Evolutionary conservation across 495 filamentous ascomycete genomes (phyloP).

Genomic region (Penicillium bovifimosum): DNA sequence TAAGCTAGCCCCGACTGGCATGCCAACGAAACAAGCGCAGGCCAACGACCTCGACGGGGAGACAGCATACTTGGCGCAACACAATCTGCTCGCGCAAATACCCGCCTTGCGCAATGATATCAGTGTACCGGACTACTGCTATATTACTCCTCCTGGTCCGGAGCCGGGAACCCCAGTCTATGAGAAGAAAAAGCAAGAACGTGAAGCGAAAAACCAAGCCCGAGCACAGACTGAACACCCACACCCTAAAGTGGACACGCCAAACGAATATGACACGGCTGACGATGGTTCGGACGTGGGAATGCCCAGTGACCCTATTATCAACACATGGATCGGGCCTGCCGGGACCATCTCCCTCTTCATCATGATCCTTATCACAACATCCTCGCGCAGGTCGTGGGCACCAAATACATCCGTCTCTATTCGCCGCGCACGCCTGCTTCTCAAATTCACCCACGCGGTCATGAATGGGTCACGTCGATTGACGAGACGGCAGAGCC

Average conservation of each 20-base stretch:
- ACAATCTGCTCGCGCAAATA: conserved; percentile 80
- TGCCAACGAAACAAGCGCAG: not conserved
- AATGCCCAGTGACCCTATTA: conserved; percentile 34
- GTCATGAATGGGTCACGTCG: conserved; percentile 52
- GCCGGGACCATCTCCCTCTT: conserved; percentile 82
- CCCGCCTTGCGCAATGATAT: conserved; percentile 74
- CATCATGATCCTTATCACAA: conserved; percentile 96
- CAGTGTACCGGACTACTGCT: conserved; percentile 78
- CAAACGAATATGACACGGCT: conserved; percentile 28
- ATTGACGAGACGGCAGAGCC: conserved; percentile 13
- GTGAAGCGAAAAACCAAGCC: conserved; percentile 5
- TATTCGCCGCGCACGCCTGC: conserved; percentile 64
- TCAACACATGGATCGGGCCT: conserved; percentile 94
- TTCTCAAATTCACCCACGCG: conserved; percentile 58
- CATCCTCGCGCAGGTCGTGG: conserved; percentile 83
- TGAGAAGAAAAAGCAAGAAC: conserved; percentile 37
- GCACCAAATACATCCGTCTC: conserved; percentile 82
- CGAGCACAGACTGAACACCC: conserved; percentile 14
- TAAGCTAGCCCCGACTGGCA: not conserved
- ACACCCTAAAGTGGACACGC: conserved; percentile 21
- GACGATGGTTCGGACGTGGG: conserved; percentile 10
- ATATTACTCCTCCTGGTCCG: conserved; percentile 51
- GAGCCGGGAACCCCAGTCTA: conserved; percentile 46
- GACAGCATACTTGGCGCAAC: conserved; percentile 83
- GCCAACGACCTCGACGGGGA: conserved; percentile 14